Percentiles rank a stretch among this genome's conserved stretches.
Evolutionary conservation across 331 rosid genomes (phyloP).

Genomic region (Telfairia occidentalis): DNA sequence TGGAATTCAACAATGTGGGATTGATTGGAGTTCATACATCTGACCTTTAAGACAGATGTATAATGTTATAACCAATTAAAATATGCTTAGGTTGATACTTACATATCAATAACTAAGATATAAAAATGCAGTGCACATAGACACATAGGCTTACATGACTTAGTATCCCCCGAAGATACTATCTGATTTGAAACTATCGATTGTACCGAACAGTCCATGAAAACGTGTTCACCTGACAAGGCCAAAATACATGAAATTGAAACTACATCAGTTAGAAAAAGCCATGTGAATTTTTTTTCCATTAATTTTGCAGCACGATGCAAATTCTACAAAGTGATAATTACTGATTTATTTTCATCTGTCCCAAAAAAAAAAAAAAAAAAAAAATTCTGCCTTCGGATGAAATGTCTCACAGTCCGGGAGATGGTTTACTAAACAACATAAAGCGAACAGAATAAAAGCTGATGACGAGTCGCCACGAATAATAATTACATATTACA

Average conservation of each 20-base stretch:
- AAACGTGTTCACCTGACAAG: conserved; percentile 62
- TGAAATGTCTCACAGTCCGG: background rate
- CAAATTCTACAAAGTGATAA: background rate
- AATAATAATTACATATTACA: conserved; percentile 8
- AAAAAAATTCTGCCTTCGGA: background rate
- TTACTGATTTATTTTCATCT: background rate
- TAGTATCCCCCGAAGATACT: conserved; percentile 50
- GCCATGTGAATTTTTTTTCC: background rate
- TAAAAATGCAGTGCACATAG: background rate
- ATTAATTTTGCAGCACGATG: background rate
- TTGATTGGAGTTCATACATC: too few relatives aligned
- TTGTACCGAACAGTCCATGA: conserved; percentile 55
- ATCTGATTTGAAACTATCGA: conserved; percentile 64
- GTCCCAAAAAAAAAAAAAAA: background rate
- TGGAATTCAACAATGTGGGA: too few relatives aligned
- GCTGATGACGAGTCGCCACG: background rate
- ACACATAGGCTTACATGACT: conserved; percentile 60
- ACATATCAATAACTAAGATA: too few relatives aligned
- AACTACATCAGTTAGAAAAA: background rate
- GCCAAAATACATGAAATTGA: conserved; percentile 6
- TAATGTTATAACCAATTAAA: too few relatives aligned
- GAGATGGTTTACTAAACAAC: background rate
- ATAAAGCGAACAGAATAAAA: background rate
- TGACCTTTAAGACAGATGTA: too few relatives aligned
- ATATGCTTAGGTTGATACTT: too few relatives aligned